Base-by-base conservation (phyloP, 148 eudicot species). In the Fallopia convolvulus region DNA sequence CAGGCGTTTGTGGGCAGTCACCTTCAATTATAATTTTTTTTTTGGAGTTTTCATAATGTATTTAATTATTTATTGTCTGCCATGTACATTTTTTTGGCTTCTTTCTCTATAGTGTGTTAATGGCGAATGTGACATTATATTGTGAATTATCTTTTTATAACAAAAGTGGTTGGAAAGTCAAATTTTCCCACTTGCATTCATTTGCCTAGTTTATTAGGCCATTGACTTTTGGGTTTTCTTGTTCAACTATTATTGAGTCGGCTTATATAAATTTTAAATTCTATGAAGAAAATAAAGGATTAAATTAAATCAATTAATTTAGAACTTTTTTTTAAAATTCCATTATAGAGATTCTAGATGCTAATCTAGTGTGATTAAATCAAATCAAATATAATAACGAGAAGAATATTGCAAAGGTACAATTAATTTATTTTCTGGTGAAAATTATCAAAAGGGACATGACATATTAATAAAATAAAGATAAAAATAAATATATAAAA, bases 81-180 rank as follows among this genome's bases (percentile, higher is more conserved):
- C 72, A 68, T 68, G 33, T 30, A 61, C 10, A 2, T 36, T 33
- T 36, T 68, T 14, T 68, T 68, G 72, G 72, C 20, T 17, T 68
- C 44, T 68, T 68, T 36, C 33, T 33, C 72, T 30, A 68, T 39
- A 68, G 42, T 61, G 39, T 14, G 39, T 30, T 36, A 68, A 68
- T 68, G 72, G 32, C 39, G 72, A 68, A 68, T 36, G 46, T 68
- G 72, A 66, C 8, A 13, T 9, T 65, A 14, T 65, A 65, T 13
- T 65, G 7, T 58, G 42, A 6, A 33, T 33, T 15, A 5, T 17
- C 14, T 68, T 2, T 68, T 33, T 2, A 33, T 10, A 15, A 39
- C 72, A 68, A 68, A 68, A 68, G 72, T 68, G 72, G 72, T 36
- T 68, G 44, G 44, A 68, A 68, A 68, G 46, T 68, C 72, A 68